Evolutionary conservation across 2,329 filamentous ascomycete genomes (phyloP).

Genomic region (Scytalidium sp.): DNA sequence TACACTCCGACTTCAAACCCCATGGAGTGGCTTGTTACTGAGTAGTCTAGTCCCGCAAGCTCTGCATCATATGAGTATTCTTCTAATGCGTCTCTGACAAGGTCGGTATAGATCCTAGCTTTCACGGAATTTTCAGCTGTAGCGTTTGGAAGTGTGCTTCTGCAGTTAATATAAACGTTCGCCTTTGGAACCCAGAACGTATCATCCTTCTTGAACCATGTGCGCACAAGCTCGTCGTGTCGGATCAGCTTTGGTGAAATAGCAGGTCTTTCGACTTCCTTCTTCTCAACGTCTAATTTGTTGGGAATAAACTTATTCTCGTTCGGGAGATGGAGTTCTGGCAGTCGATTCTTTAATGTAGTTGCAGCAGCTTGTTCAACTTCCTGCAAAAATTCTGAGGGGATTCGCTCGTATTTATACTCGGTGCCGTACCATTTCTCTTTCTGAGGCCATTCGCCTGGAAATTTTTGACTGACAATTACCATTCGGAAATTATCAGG

Average conservation of each 20-base stretch:
- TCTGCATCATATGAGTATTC: slow-evolving; percentile 97
- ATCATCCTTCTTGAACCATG: slow-evolving; percentile 99
- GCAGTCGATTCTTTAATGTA: slow-evolving; percentile 55
- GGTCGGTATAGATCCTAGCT: slow-evolving; percentile 74
- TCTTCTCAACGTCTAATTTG: slow-evolving; percentile 91
- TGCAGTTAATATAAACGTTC: slow-evolving; percentile 76
- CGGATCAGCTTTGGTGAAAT: slow-evolving; percentile 78
- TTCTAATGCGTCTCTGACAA: slow-evolving; percentile 83
- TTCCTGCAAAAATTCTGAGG: slow-evolving; percentile 69
- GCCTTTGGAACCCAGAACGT: slow-evolving; percentile 98
- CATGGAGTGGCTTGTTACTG: slow-evolving; percentile 66
- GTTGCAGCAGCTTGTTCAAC: slow-evolving; percentile 62
- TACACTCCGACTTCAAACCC: slow-evolving; percentile 77
- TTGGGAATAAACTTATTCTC: slow-evolving; percentile 95
- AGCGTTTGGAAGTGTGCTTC: slow-evolving; percentile 74
- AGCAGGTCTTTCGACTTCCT: slow-evolving; percentile 73
- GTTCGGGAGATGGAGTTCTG: slow-evolving; percentile 80
- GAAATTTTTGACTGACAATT: slow-evolving; percentile 78
- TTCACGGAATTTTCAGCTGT: slow-evolving; percentile 78
- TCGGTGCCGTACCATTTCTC: slow-evolving; percentile 99
- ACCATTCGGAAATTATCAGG: slow-evolving; percentile 89
- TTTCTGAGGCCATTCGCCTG: slow-evolving; percentile 79
- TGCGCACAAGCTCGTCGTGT: slow-evolving; percentile 74
- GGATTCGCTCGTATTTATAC: slow-evolving; percentile 79
- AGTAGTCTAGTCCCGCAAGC: slow-evolving; percentile 83